These are phyloP conservation scores for Fusarium piperis DNA, from an alignment of 2,329 filamentous ascomycete genomes.

Conservation along the genomic window DNA sequence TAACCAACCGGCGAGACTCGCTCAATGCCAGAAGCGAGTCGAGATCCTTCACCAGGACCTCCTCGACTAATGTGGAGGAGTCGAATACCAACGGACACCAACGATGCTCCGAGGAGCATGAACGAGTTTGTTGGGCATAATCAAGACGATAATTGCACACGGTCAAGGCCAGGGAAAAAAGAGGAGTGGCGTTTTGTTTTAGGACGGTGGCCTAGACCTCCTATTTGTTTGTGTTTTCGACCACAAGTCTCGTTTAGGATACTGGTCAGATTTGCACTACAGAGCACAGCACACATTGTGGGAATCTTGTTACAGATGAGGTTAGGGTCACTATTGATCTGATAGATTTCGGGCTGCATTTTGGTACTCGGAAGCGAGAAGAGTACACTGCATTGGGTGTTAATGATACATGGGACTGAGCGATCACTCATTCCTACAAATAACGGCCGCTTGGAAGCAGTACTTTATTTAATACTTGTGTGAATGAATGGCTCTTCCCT, in stretches of 20 bases:
- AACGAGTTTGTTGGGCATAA: constrained; percentile 29
- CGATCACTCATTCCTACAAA: constrained; percentile 21
- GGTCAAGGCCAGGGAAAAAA: constrained; percentile 31
- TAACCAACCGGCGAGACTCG: constrained; percentile 5
- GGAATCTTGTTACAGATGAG: constrained; percentile 17
- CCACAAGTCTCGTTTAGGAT: constrained; percentile 11
- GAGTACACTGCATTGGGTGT: constrained; percentile 22
- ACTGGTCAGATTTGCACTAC: constrained; percentile 16
- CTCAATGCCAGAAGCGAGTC: background rate
- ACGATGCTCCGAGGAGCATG: constrained; percentile 26
- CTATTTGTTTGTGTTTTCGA: constrained; percentile 13
- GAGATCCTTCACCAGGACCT: background rate
- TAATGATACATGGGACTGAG: constrained; percentile 37
- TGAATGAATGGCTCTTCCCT: background rate
- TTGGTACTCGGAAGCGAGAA: constrained; percentile 18
- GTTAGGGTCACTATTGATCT: constrained; percentile 24
- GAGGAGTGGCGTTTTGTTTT: constrained; percentile 42
- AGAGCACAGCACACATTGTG: constrained; percentile 25
- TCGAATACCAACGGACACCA: constrained; percentile 7
- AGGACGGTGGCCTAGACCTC: constrained; percentile 7
- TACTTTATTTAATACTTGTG: background rate
- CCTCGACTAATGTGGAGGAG: constrained; percentile 11
- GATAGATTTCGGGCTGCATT: constrained; percentile 36
- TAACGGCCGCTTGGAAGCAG: constrained; percentile 25
- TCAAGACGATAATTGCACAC: constrained; percentile 25